Base-by-base conservation (phyloP, 2,329 filamentous ascomycete species). In the Trichophyton benhamiae region DNA sequence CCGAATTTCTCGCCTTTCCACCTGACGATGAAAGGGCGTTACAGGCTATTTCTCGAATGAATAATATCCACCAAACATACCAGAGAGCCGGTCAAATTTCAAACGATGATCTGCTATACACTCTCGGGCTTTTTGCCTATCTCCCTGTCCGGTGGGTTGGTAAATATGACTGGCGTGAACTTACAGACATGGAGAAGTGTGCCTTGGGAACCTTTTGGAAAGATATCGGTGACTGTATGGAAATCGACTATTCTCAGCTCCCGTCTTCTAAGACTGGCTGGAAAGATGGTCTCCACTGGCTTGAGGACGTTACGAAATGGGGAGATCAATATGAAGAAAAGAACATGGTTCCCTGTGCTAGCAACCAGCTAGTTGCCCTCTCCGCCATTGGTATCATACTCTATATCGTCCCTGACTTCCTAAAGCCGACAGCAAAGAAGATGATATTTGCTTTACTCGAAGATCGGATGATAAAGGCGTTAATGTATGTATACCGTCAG, bases 201-300 rank as follows among this genome's bases (percentile, higher is more conserved):
- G 85, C 84, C 1, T 71, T 84, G 44, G 82, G 80, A 20, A 82
- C 80, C 0, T 81, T 86, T 66, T 88, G 85, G 84, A 86, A 85
- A 69, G 75, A 76, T 60, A 76, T 88, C 44, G 86, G 85, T n/a
- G 82, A 87, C 61, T 80, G 82, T 65, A 88, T 89, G 85, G 78
- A 78, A 0, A 87, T 89, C 60, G 68, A 72, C 0, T 79, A 72
- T 52, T 68, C 71, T 0, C 65, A 59, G 0, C 71, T 82, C 20
- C 73, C 74, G 1, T 74, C 72, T 1, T 63, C 57, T 11, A 63
- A 66, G n/a, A 66, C 65, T 13, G 74, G 73, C 2, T 79, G 74
- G 69, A 69, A 70, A n/a, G 75, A 79, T 62, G 77, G 79, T 2
- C 65, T 79, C 30, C 70, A 78, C 3, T 82, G 77, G 72, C 70